A percentile compares a stretch with the other conserved stretches of the same genome.
phyloP scores from a whole-genome alignment of 257 asterid species.

The Capsicum chinense region DNA sequence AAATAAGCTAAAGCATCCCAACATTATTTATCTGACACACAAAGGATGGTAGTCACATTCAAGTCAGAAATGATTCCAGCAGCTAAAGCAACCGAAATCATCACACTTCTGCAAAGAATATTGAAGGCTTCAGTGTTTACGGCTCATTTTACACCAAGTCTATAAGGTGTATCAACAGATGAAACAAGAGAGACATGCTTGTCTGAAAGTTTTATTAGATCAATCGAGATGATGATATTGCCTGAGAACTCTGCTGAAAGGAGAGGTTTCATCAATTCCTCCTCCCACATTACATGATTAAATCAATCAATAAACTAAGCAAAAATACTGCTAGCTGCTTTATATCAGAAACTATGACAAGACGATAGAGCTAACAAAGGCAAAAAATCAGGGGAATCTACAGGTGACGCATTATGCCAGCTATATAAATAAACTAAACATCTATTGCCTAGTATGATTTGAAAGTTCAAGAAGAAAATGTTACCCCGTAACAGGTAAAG shows the following conservation, averaged over 20 bases:
- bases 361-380: too few relatives aligned
- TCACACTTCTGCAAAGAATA: too few relatives aligned
- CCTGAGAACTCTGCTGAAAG: neutral
- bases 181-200: neutral
- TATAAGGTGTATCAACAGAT: constrained; percentile 4
- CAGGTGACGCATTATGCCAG: too few relatives aligned
- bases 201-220: neutral
- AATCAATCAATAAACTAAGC: neutral
- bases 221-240: neutral
- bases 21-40: neutral
- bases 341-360: too few relatives aligned
- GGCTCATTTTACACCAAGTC: neutral
- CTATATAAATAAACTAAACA: too few relatives aligned
- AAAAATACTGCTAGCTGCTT: too few relatives aligned
- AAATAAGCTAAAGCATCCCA: neutral
- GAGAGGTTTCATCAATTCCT: neutral
- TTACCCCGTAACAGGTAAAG: neutral
- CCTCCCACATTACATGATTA: neutral
- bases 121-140: too few relatives aligned
- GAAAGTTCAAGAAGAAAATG: neutral
- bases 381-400: too few relatives aligned
- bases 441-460: neutral
- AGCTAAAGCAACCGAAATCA: neutral
- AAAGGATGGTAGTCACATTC: neutral
- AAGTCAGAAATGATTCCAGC: neutral